Evolutionary conservation across 108 stramenopile species (phyloP).

Genomic region (Fistulifera pelliculosa): DNA sequence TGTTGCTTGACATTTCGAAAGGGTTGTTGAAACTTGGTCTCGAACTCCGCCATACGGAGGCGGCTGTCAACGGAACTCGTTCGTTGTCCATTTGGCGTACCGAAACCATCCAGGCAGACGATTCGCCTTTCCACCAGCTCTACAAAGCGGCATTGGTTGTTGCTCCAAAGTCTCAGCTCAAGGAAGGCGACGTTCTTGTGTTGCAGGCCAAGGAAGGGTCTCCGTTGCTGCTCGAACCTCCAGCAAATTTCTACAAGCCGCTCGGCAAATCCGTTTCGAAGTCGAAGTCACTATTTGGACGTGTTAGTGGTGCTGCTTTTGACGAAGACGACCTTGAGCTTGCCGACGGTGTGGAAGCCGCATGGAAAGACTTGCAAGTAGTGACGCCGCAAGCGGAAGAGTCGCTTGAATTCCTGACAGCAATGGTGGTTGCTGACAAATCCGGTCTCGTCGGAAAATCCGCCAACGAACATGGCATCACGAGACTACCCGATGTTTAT

Average conservation of each 20-base stretch:
- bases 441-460: constrained; percentile 46
- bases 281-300: too few relatives aligned
- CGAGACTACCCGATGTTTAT: constrained; percentile 57
- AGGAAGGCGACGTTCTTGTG: constrained; percentile 56
- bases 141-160: constrained; percentile 78
- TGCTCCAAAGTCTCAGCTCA: too few relatives aligned
- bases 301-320: too few relatives aligned
- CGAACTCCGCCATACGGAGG: constrained; percentile 58
- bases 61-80: too few relatives aligned
- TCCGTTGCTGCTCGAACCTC: constrained; percentile 48
- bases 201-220: constrained; percentile 63
- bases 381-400: constrained; percentile 24
- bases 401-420: constrained; percentile 62
- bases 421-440: constrained; percentile 51
- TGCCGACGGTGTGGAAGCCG: too few relatives aligned
- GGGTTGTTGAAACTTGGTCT: constrained; percentile 40
- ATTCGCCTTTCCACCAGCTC: constrained; percentile 42
- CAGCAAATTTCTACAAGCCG: constrained; percentile 52
- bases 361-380: constrained; percentile 62
- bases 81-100: constrained; percentile 79
- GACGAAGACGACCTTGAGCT: too few relatives aligned
- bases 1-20: constrained; percentile 63
- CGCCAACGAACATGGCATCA: constrained; percentile 40
- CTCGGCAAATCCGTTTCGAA: too few relatives aligned
- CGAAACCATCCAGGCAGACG: constrained; percentile 34